Percentiles rank a stretch among this genome's conserved stretches.
These are phyloP conservation scores for Trichoderma koningiopsis DNA, from an alignment of 2,329 filamentous ascomycete species.

Conservation along the genomic window DNA sequence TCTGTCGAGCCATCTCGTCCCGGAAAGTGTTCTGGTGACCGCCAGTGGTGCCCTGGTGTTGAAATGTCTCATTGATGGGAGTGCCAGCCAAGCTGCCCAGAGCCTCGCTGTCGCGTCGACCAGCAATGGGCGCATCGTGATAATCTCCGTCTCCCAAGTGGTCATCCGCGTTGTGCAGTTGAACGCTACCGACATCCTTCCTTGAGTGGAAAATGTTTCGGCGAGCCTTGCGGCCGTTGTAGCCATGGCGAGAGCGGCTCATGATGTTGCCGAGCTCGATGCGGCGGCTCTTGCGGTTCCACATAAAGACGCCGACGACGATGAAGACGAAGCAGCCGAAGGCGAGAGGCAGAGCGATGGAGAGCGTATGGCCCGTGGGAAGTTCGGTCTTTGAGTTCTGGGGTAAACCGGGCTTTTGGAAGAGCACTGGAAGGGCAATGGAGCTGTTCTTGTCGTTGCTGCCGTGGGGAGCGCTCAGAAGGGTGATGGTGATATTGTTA, in stretches of 20 bases:
- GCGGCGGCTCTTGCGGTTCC: slow-evolving; percentile 53
- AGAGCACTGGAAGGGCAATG: slow-evolving; percentile 45
- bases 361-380: slow-evolving; percentile 46
- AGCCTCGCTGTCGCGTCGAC: slow-evolving; percentile 49
- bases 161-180: slow-evolving; percentile 38
- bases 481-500: slow-evolving; percentile 53
- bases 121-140: slow-evolving; percentile 28
- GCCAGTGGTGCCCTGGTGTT: slow-evolving; percentile 41
- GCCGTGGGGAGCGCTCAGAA: slow-evolving; percentile 44
- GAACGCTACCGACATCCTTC: slow-evolving; percentile 43
- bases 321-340: slow-evolving; percentile 52
- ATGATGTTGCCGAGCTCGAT: slow-evolving; percentile 57
- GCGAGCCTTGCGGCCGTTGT: slow-evolving; percentile 43
- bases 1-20: slow-evolving; percentile 53
- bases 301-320: slow-evolving; percentile 59
- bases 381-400: slow-evolving; percentile 39
- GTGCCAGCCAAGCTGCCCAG: slow-evolving; percentile 53
- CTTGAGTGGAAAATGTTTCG: slow-evolving; percentile 41
- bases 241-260: slow-evolving; percentile 48
- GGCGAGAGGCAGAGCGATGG: slow-evolving; percentile 56
- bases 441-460: slow-evolving; percentile 44
- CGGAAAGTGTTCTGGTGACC: slow-evolving; percentile 48
- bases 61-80: slow-evolving; percentile 47
- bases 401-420: slow-evolving; percentile 40
- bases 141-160: slow-evolving; percentile 31